phyloP scores from a whole-genome alignment of 202 grass and related monocot genomes.

The Hordeum pubiflorum region DNA sequence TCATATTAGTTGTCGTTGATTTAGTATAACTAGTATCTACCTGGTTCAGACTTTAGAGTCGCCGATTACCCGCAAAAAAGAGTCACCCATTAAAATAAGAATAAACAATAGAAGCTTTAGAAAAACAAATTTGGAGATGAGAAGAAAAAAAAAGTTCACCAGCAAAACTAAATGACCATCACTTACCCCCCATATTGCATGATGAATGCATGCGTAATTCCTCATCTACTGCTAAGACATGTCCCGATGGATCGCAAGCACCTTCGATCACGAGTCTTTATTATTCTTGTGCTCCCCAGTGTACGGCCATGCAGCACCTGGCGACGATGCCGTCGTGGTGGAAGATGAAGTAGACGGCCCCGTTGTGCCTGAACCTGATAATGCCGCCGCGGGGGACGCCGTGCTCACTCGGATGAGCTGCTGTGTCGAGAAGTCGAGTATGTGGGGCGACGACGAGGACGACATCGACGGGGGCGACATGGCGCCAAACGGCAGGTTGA shows the following conservation, averaged over 20 bases:
- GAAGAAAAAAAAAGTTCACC: constrained; percentile 8
- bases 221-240: neutral
- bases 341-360: constrained; percentile 32
- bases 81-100: constrained; percentile 3
- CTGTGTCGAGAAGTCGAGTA: constrained; percentile 64
- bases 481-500: constrained; percentile 31
- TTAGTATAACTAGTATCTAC: neutral
- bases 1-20: too few relatives aligned
- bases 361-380: constrained; percentile 5
- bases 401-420: constrained; percentile 35
- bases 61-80: too few relatives aligned
- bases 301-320: constrained; percentile 48
- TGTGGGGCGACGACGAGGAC: constrained; percentile 33
- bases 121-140: neutral
- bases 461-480: constrained; percentile 3
- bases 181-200: constrained; percentile 60
- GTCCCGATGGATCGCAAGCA: neutral
- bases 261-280: constrained; percentile 25
- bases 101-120: constrained; percentile 24
- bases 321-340: constrained; percentile 30
- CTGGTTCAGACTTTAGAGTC: neutral
- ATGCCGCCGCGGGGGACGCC: constrained; percentile 5
- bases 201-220: constrained; percentile 27
- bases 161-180: constrained; percentile 27
- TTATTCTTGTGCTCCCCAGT: constrained; percentile 24